These are phyloP conservation scores for Parastagonospora nodorum DNA, from an alignment of 2,329 filamentous ascomycete genomes.

Conservation along the genomic window DNA sequence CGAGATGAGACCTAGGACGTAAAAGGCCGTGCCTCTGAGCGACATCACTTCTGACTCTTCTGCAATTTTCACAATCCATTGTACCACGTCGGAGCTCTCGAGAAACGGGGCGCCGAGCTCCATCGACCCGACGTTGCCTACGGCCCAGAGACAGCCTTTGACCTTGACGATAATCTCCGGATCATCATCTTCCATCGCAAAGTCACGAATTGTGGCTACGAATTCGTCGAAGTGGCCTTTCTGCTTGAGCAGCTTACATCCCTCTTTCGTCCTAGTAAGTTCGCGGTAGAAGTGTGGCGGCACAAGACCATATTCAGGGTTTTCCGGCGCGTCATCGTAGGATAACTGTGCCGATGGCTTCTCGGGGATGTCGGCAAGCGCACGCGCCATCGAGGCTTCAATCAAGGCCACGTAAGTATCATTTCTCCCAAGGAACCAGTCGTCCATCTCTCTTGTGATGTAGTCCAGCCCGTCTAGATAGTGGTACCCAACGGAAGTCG, in stretches of 20 bases:
- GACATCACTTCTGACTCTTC: constrained; percentile 89
- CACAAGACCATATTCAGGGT: constrained; percentile 63
- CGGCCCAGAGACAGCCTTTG: constrained; percentile 96
- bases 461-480: constrained; percentile 97
- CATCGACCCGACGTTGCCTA: constrained; percentile 98
- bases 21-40: constrained; percentile 92
- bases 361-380: constrained; percentile 69
- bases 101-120: constrained; percentile 94
- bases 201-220: constrained; percentile 82
- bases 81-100: constrained; percentile 86
- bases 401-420: constrained; percentile 94
- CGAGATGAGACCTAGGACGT: constrained; percentile 90
- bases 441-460: constrained; percentile 99
- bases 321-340: constrained; percentile 53
- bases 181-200: constrained; percentile 84
- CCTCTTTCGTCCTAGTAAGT: constrained; percentile 88
- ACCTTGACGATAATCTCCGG: constrained; percentile 86
- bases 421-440: constrained; percentile 97
- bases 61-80: constrained; percentile 85
- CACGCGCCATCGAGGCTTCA: constrained; percentile 89
- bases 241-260: constrained; percentile 84
- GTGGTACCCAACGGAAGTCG: constrained; percentile 95
- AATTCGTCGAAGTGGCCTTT: constrained; percentile 98
- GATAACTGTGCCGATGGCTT: constrained; percentile 56
- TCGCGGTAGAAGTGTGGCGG: constrained; percentile 99